phyloP scores from a whole-genome alignment of 129 eudicot genomes.

The Centella asiatica region DNA sequence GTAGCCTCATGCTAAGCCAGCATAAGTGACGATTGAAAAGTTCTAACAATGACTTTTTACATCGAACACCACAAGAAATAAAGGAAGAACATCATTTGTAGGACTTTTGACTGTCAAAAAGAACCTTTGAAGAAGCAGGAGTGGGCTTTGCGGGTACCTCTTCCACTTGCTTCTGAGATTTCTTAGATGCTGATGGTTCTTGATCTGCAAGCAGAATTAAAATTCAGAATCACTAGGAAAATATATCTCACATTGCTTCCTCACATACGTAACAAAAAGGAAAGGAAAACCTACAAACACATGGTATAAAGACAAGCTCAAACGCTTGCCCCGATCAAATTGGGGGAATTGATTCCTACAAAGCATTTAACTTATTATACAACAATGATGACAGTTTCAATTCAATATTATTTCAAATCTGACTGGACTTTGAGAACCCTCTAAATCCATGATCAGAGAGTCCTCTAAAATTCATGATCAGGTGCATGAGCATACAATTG shows the following conservation, averaged over 20 bases:
- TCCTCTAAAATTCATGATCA: background rate
- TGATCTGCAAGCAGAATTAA: constrained; percentile 38
- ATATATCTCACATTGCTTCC: background rate
- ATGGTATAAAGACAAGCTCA: background rate
- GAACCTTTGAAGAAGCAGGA: constrained; percentile 50
- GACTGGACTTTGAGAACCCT: no score
- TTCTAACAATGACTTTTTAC: no score
- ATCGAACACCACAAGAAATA: background rate
- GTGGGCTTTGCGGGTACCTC: constrained; percentile 27
- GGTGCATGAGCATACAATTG: background rate
- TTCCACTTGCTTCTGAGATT: constrained; percentile 40
- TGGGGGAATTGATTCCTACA: no score
- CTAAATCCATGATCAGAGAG: no score
- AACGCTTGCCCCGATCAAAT: no score
- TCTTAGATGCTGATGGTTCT: constrained; percentile 39
- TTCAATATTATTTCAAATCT: no score
- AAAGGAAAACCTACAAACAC: background rate
- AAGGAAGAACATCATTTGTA: background rate
- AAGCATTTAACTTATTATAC: no score
- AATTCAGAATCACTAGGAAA: constrained; percentile 5
- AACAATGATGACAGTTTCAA: no score
- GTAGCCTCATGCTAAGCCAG: no score
- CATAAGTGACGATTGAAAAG: no score
- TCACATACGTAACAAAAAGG: background rate
- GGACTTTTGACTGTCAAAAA: background rate